A percentile compares a stretch with the other conserved stretches of the same genome.
Conservation (phyloP, 805 yeast genomes). For the Henningerozyma blattae region DNA sequence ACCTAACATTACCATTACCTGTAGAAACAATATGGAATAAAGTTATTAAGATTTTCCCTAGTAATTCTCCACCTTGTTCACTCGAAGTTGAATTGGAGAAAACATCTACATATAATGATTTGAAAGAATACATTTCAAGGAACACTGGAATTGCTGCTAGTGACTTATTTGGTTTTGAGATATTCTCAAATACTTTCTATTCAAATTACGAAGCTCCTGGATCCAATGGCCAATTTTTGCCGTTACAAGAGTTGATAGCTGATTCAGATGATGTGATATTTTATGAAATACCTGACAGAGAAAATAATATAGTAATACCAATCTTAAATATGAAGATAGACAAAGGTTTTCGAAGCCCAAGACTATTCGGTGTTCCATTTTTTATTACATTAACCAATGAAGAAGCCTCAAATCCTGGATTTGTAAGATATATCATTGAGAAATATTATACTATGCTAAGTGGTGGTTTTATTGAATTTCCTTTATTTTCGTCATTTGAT, state of each 20-base stretch:
- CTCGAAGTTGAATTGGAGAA: constrained; percentile 67
- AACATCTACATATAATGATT: constrained; percentile 48
- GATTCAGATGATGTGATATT: constrained; percentile 53
- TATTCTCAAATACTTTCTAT: constrained; percentile 59
- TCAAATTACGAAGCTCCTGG: constrained; percentile 55
- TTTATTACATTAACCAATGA: constrained; percentile 44
- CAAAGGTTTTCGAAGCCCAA: constrained; percentile 29
- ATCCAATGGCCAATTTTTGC: constrained; percentile 39
- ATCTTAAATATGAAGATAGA: constrained; percentile 37
- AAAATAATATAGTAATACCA: constrained; percentile 47
- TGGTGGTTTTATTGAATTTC: constrained; percentile 25
- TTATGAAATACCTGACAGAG: constrained; percentile 36
- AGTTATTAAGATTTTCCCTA: constrained; percentile 50
- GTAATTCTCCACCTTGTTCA: constrained; percentile 33
- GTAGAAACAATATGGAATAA: constrained; percentile 61
- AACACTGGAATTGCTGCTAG: constrained; percentile 27
- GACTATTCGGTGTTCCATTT: constrained; percentile 66
- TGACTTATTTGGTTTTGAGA: constrained; percentile 40
- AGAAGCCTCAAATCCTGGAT: constrained; percentile 45
- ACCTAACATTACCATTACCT: constrained; percentile 82
- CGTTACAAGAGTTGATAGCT: constrained; percentile 55
- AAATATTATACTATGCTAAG: constrained; percentile 35
- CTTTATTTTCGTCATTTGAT: constrained; percentile 16
- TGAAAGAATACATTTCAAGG: constrained; percentile 47
- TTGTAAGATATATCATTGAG: constrained; percentile 46